Conservation (phyloP, 805 yeast species). For the Jamesozyma rosinii region DNA sequence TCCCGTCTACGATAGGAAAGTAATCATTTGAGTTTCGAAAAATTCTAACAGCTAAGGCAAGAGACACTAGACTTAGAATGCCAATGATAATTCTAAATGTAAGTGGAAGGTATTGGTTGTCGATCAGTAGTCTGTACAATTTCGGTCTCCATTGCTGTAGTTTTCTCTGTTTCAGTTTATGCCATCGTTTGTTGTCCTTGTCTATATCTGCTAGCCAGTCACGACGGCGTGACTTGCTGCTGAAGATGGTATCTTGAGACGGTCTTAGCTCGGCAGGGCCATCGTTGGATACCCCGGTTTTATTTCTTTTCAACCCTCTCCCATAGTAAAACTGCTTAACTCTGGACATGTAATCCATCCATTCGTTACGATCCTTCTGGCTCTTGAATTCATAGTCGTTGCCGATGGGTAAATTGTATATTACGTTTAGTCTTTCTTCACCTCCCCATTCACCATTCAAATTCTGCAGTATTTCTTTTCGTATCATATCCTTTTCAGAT, state of each 20-base stretch:
- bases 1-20: constrained; percentile 9
- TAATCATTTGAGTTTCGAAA: constrained; percentile 31
- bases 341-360: constrained; percentile 23
- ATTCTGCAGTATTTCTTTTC: constrained; percentile 30
- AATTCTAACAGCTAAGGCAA: constrained; percentile 62
- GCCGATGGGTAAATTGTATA: constrained; percentile 32
- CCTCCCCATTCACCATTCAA: constrained; percentile 63
- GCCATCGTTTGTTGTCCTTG: constrained; percentile 23
- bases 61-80: constrained; percentile 52
- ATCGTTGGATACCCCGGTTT: not conserved
- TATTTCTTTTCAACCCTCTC: not conserved
- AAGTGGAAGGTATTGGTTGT: constrained; percentile 75
- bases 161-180: constrained; percentile 38
- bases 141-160: constrained; percentile 57
- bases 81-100: constrained; percentile 55
- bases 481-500: constrained; percentile 11
- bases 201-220: constrained; percentile 23
- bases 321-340: constrained; percentile 24
- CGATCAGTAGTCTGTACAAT: constrained; percentile 48
- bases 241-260: not conserved
- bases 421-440: constrained; percentile 47
- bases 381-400: constrained; percentile 22
- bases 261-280: not conserved
- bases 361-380: constrained; percentile 25
- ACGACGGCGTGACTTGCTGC: constrained; percentile 3